A percentile compares a stretch with the other conserved stretches of the same genome.
Evolutionary conservation across 2,329 filamentous ascomycete genomes (phyloP).

Genomic region (Aspergillus amoenus): DNA sequence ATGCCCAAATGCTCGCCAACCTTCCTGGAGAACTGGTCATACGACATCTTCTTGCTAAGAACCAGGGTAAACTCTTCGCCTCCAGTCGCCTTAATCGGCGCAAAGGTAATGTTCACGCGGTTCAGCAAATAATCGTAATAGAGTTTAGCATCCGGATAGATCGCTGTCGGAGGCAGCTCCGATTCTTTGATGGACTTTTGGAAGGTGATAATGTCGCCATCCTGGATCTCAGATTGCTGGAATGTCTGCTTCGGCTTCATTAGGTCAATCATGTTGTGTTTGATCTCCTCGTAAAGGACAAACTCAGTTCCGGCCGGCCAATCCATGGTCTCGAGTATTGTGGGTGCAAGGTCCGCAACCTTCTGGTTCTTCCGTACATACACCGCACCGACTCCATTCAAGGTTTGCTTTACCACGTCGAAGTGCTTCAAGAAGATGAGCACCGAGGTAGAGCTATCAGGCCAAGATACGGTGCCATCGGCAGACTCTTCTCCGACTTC

Average conservation of each 20-base stretch:
- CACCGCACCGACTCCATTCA: constrained; percentile 76
- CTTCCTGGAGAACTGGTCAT: constrained; percentile 81
- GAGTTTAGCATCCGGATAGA: constrained; percentile 68
- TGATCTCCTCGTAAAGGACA: constrained; percentile 92
- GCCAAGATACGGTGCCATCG: constrained; percentile 71
- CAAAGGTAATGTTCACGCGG: constrained; percentile 75
- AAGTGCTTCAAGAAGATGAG: constrained; percentile 93
- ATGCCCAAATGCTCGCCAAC: constrained; percentile 75
- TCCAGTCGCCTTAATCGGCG: constrained; percentile 56
- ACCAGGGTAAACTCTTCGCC: constrained; percentile 72
- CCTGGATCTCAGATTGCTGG: constrained; percentile 88
- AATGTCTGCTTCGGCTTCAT: constrained; percentile 90
- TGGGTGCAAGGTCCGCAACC: constrained; percentile 76
- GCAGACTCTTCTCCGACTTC: constrained; percentile 71
- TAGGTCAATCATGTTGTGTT: constrained; percentile 92
- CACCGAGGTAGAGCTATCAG: constrained; percentile 58
- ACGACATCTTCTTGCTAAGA: constrained; percentile 83
- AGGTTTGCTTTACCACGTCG: constrained; percentile 70
- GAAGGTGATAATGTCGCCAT: constrained; percentile 96
- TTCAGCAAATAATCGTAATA: constrained; percentile 95
- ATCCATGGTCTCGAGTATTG: constrained; percentile 78
- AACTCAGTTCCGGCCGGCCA: constrained; percentile 76
- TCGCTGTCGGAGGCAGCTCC: constrained; percentile 42
- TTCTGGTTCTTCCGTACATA: constrained; percentile 88
- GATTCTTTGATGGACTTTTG: constrained; percentile 61